A percentile compares a stretch with the other conserved stretches of the same genome.
phyloP scores from a whole-genome alignment of 2,329 filamentous ascomycete genomes.

The Ophiocordyceps unilateralis region DNA sequence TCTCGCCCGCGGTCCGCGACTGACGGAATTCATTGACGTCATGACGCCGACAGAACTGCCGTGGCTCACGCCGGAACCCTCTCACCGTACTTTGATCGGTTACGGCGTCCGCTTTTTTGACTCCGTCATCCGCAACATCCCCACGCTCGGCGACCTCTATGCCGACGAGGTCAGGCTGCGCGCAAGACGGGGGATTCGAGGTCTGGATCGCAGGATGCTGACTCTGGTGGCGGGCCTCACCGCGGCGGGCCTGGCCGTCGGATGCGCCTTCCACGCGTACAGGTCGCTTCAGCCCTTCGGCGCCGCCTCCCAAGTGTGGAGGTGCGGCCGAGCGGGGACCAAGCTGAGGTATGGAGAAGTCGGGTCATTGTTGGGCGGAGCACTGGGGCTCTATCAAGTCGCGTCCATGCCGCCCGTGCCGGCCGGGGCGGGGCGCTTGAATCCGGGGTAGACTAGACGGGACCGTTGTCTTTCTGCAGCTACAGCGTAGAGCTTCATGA shows the following conservation, averaged over 20 bases:
- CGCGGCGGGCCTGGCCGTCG: slow-evolving; percentile 19
- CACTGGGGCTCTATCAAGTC: slow-evolving; percentile 11
- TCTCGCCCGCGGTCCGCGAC: slow-evolving; percentile 10
- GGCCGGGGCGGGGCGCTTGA: slow-evolving; percentile 11
- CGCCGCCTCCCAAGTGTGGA: slow-evolving; percentile 25
- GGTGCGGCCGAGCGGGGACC: slow-evolving; percentile 11
- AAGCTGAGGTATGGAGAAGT: slow-evolving; percentile 28
- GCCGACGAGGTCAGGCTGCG: slow-evolving; percentile 18
- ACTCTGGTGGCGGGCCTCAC: slow-evolving; percentile 16
- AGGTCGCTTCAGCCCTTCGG: slow-evolving; percentile 26
- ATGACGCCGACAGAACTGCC: slow-evolving; percentile 12
- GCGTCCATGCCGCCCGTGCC: slow-evolving; percentile 4
- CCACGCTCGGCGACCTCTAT: slow-evolving; percentile 18
- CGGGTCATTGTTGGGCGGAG: slow-evolving; percentile 24
- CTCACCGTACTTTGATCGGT: slow-evolving; percentile 7
- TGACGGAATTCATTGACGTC: slow-evolving; percentile 15
- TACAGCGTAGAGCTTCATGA: not conserved
- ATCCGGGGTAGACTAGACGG: slow-evolving; percentile 16
- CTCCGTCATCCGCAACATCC: slow-evolving; percentile 17
- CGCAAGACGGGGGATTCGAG: slow-evolving; percentile 14
- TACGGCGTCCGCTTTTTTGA: slow-evolving; percentile 15
- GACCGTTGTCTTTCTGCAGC: slow-evolving; percentile 3
- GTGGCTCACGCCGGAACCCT: slow-evolving; percentile 8
- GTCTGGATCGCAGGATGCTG: slow-evolving; percentile 15
- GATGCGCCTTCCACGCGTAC: slow-evolving; percentile 23